These are phyloP conservation scores for Solanum etuberosum DNA, from an alignment of 257 asterid species.

Conservation along the genomic window DNA sequence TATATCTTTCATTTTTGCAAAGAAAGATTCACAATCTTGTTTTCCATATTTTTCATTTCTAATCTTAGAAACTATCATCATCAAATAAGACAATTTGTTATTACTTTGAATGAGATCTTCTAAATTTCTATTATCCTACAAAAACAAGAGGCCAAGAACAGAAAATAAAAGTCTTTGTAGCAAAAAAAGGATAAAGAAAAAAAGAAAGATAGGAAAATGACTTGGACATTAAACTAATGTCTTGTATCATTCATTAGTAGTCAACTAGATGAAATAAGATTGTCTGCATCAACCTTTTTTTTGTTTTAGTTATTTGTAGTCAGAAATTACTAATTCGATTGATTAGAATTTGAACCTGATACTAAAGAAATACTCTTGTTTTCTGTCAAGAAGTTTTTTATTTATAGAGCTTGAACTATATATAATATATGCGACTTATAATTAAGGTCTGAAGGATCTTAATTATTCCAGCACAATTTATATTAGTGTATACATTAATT, in stretches of 20 bases:
- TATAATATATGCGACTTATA: neutral
- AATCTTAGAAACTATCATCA: neutral
- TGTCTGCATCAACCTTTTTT: neutral
- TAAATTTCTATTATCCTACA: neutral
- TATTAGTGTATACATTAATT: neutral
- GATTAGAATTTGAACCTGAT: neutral
- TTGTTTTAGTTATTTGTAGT: neutral
- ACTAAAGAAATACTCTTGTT: neutral
- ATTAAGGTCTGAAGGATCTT: neutral
- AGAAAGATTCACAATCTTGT: neutral
- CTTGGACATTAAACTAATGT: neutral
- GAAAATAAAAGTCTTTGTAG: neutral
- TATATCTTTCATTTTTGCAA: neutral
- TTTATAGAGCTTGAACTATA: neutral
- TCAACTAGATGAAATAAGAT: neutral
- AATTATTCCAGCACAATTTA: too few species aligned
- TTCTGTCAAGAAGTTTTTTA: neutral
- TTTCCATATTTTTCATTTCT: neutral
- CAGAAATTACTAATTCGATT: neutral
- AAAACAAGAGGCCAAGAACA: neutral
- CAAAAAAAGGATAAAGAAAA: neutral
- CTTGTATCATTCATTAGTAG: neutral
- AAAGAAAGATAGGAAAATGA: neutral
- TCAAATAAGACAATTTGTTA: neutral
- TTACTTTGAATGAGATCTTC: neutral